These are phyloP conservation scores for Vickermania spadyakhi DNA, from an alignment of 208 protist species.

Conservation along the genomic window DNA sequence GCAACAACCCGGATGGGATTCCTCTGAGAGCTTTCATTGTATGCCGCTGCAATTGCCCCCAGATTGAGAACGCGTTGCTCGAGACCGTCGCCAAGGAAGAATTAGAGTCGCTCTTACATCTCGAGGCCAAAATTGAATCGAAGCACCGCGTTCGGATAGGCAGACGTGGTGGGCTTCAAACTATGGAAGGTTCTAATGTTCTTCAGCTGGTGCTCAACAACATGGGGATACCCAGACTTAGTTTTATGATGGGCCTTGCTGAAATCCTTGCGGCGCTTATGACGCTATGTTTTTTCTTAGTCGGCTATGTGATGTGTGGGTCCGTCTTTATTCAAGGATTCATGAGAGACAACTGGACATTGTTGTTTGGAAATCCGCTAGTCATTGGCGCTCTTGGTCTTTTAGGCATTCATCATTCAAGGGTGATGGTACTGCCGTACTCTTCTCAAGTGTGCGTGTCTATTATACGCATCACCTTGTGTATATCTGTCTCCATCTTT, in stretches of 20 bases:
- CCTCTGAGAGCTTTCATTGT: slow-evolving; percentile 56
- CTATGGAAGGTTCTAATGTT: not conserved
- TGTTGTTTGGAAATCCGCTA: not conserved
- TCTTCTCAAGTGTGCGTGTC: not conserved
- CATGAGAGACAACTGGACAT: not conserved
- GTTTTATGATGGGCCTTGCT: not conserved
- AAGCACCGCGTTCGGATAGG: not conserved
- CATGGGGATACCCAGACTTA: not conserved
- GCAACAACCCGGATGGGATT: slow-evolving; percentile 55
- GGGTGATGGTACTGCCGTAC: not conserved
- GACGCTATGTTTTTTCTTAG: not conserved
- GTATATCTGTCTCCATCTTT: not conserved
- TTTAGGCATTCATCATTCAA: not conserved
- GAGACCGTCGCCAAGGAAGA: not conserved
- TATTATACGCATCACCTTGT: not conserved
- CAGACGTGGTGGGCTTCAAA: not conserved
- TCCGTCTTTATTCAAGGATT: not conserved
- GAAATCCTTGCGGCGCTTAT: not conserved
- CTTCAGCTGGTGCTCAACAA: not conserved
- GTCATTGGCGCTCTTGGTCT: not conserved
- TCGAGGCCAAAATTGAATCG: not conserved
- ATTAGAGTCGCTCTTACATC: not conserved
- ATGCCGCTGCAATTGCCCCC: slow-evolving; percentile 10
- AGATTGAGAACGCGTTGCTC: not conserved
- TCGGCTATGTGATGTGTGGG: not conserved